Base-by-base conservation (phyloP, 768 basidiomycete species). In the Mycena crocata region DNA sequence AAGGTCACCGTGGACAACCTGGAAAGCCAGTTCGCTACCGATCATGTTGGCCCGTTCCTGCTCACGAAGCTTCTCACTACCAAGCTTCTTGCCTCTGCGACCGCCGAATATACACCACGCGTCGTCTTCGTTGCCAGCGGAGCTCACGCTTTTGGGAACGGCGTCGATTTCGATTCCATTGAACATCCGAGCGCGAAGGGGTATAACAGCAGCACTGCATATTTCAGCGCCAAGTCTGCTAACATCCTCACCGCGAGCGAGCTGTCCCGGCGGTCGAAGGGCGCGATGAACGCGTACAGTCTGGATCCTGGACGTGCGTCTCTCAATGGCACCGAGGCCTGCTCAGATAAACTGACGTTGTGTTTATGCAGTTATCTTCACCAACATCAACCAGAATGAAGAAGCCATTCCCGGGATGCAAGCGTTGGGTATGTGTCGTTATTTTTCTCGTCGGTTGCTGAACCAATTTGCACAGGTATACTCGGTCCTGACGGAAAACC, bases 261-360 rank as follows among this genome's bases (percentile, higher is more conserved):
- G 49, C 15, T 64, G 5, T 57, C 48, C 23, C 26, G 21, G 37
- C 45, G 63, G n/a, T 34, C 56, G 1, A 10, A 21, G 2, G 63
- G 63, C 14, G 45, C 17, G 56, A 35, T 65, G 30, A 57, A 59
- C 34, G 49, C 64, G 13, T 65, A 65, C 42, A 65, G 57, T 59
- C 42, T 65, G 39, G 40, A 65, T 39, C 64, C 64, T 13, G 64
- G 64, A 35, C 35, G 62, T 57, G 5, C 1, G 62, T 48, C 19
- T 28, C 9, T 7, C 37, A 12, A 17, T 30, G 8, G 15, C n/a
- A 26, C 15, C 30, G 7, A 5, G 19, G 5, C 32, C 30, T 31
- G 30, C 30, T 52, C n/a, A n/a, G 51, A 52, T 34, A 9, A 17
- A 17, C 37, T 37, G 37, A 9, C 17, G 17, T 9, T 37, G 37